Base-by-base conservation (phyloP, 441 rosid species). In the Populus hybrid region DNA sequence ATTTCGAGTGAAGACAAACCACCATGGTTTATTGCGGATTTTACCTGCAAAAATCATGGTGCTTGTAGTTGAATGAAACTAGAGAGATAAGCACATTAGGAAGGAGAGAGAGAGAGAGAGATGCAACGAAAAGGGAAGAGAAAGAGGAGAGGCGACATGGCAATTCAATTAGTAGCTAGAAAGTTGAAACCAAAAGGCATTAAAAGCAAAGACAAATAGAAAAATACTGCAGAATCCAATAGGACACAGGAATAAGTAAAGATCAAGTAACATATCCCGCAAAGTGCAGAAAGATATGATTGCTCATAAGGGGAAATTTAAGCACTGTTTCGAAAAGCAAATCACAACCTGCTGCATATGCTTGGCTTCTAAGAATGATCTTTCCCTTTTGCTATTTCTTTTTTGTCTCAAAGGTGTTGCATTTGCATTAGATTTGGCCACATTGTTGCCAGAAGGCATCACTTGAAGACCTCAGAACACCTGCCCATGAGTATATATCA, bases 211-310 rank as follows among this genome's bases (percentile, higher is more conserved):
- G 63, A 65, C 68, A 61, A 46, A 59, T 32, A 24, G 53, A 23
- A 65, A 82, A 82, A 82, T 77, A 82, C 79, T 83, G 79, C 68
- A 73, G 63, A 50, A 64, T 72, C 75, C 59, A 69, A 73, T 59
- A 59, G 69, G 71, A 70, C 23, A 71, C 79, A 50, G 57, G 72
- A 38, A 78, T 70, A 79, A 81, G 90, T 87, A 79, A 82, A 81
- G 82, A 61, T 70, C 68, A 82, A 86, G 86, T 40, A 77, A 80
- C 6, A 34, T 50, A 14, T 50, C n/a, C 50, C 53, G 4, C 28
- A 73, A 59, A 73, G 32, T 26, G n/a, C 18, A 18, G 4, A 61
- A 8, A 46, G 57, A 14, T 46, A 46, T 46, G 57, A 46, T 46
- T 14, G 2, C 57, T 46, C 18, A 14, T 14, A 14, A 46, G 57